Base-by-base conservation (phyloP, 768 basidiomycete species). In the Boletus subcaerulescens region DNA sequence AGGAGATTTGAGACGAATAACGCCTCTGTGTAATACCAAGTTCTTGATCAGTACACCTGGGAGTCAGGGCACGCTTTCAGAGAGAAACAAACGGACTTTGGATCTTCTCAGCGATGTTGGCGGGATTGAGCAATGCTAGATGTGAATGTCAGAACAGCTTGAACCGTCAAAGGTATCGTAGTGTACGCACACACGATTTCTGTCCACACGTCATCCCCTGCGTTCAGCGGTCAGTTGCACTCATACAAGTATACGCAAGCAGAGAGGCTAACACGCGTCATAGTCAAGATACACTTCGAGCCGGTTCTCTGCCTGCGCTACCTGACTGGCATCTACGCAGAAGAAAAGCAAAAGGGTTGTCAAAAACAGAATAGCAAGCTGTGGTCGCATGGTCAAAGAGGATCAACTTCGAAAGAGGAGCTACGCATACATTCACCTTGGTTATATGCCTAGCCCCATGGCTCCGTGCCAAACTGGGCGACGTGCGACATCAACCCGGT, bases 171-270 rank as follows among this genome's bases (percentile, higher is more conserved):
- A 26, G 18, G 33, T 13, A 44, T 38, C 31, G 10, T 0, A 15
- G 13, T 5, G 17, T 40, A 20, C 50, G 24, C 17, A 52, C 60
- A 53, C 4, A 29, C 6, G n/a, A 51, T 7, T 13, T 32, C 40
- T 32, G 17, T 24, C 60, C 60, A 61, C 29, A 40, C 17, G 5
- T 47, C 29, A 7, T 13, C 51, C 1, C 8, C 26, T 61, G 31
- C 35, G 14, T 17, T 43, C 48, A 35, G 17, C 8, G 33, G 29
- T 58, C 48, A 55, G 52, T 41, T 14, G n/a, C 22, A 33, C n/a
- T 11, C 35, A 0, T 17, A 11, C 7, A 35, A 15, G 11, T 10
- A 32, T n/a, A 38, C 3, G 22, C 18, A 26, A 35, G 29, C 11
- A 42, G 12, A 42, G 38, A 45, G 29, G 59, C 56, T 8, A 40